phyloP scores from a whole-genome alignment of 2,329 filamentous ascomycete species.

The Colletotrichum sp. region DNA sequence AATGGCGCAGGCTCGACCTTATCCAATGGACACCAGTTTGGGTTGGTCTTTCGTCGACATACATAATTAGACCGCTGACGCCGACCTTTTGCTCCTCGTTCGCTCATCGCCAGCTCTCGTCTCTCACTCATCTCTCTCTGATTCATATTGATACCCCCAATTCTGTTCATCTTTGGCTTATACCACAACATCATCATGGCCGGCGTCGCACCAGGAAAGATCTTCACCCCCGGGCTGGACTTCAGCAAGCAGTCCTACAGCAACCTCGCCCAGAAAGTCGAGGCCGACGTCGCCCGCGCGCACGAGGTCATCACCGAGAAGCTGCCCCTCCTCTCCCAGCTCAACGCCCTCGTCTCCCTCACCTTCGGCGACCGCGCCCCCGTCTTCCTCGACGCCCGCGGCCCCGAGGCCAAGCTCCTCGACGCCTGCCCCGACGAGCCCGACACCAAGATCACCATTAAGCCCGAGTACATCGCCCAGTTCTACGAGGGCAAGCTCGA shows the following conservation, averaged over 20 bases:
- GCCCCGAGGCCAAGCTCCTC: not conserved
- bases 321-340: not conserved
- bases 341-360: not conserved
- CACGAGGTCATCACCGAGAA: not conserved
- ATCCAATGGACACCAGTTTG: not conserved
- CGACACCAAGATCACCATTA: not conserved
- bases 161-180: not conserved
- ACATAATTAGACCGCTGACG: not conserved
- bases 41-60: not conserved
- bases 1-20: not conserved
- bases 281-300: not conserved
- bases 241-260: not conserved
- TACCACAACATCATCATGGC: not conserved
- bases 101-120: not conserved
- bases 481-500: slow-evolving; percentile 7
- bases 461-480: slow-evolving; percentile 1
- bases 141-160: not conserved
- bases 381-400: slow-evolving; percentile 3
- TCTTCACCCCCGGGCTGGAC: not conserved
- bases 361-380: not conserved
- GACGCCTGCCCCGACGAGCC: not conserved
- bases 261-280: not conserved
- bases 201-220: not conserved
- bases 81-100: not conserved
- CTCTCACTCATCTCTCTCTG: not conserved